Evolutionary conservation across 2,329 filamentous ascomycete genomes (phyloP).

Genomic region (Neurospora sp.): DNA sequence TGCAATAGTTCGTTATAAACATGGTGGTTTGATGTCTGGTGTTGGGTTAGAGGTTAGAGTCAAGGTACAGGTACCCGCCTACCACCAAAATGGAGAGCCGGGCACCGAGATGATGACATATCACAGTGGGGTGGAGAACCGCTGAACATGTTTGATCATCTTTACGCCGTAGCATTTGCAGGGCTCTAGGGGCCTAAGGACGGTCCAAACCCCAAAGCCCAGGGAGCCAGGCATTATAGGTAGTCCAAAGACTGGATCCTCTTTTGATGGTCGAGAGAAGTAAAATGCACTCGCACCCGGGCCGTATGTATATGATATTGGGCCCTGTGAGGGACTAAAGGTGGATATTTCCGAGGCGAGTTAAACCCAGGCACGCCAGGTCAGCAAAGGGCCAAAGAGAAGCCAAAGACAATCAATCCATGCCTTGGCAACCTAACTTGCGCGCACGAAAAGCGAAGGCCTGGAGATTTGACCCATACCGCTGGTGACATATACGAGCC

Average conservation of each 20-base stretch:
- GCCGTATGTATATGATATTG: background rate
- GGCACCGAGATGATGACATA: background rate
- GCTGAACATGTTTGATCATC: background rate
- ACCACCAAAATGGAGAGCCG: background rate
- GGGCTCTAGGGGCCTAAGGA: background rate
- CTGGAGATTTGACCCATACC: background rate
- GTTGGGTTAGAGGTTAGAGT: background rate
- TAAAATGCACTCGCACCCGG: background rate
- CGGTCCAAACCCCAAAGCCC: background rate
- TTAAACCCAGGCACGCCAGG: background rate
- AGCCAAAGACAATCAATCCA: background rate
- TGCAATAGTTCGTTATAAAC: background rate
- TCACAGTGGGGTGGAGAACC: background rate
- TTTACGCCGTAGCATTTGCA: background rate
- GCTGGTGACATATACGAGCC: background rate
- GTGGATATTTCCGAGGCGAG: background rate
- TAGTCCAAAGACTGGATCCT: background rate
- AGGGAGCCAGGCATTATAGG: background rate
- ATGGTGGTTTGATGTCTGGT: background rate
- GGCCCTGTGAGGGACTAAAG: background rate
- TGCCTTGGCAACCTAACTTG: background rate
- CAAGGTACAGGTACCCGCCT: background rate
- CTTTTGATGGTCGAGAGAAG: background rate
- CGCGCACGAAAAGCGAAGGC: background rate
- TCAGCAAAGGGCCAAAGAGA: background rate